These are phyloP conservation scores for Licmophora abbreviata DNA, from an alignment of 108 stramenopile species.

Conservation along the genomic window DNA sequence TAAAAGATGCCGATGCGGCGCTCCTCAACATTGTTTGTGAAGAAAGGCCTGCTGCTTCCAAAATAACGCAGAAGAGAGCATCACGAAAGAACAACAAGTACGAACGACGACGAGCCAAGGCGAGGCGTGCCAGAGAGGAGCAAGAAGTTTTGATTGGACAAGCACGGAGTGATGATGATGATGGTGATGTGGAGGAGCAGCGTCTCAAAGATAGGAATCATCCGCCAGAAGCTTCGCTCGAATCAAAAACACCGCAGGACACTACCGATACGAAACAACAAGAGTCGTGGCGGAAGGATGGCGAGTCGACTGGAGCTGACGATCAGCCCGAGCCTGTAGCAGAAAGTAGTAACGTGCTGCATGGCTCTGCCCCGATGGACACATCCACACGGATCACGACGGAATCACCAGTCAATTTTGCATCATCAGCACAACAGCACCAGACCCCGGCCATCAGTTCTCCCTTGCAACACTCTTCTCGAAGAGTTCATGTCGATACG, in stretches of 20 bases:
- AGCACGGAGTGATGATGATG: constrained; percentile 9
- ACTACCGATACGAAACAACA: not conserved
- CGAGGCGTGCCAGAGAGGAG: constrained; percentile 18
- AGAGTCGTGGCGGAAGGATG: too few relatives aligned
- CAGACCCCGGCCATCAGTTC: not conserved
- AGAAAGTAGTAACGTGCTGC: not conserved
- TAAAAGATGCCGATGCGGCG: too few relatives aligned
- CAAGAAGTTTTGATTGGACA: not conserved
- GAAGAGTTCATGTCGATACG: constrained; percentile 4
- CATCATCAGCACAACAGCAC: not conserved
- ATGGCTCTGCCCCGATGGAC: not conserved
- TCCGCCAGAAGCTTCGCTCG: not conserved
- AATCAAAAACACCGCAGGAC: not conserved
- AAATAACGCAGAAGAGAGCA: constrained; percentile 5
- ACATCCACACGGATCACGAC: not conserved
- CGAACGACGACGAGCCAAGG: constrained; percentile 46
- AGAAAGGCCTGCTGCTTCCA: too few relatives aligned
- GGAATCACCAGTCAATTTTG: not conserved
- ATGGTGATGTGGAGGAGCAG: constrained; percentile 1
- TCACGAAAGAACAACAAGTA: constrained; percentile 63
- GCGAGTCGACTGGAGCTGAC: too few relatives aligned
- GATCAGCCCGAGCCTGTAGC: not conserved
- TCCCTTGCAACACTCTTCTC: too few relatives aligned
- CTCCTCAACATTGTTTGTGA: too few relatives aligned
- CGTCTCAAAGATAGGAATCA: constrained; percentile 2